Evolutionary conservation across 192 early-diverging fungal genomes (phyloP).

Genomic region (Linderina pennispora): DNA sequence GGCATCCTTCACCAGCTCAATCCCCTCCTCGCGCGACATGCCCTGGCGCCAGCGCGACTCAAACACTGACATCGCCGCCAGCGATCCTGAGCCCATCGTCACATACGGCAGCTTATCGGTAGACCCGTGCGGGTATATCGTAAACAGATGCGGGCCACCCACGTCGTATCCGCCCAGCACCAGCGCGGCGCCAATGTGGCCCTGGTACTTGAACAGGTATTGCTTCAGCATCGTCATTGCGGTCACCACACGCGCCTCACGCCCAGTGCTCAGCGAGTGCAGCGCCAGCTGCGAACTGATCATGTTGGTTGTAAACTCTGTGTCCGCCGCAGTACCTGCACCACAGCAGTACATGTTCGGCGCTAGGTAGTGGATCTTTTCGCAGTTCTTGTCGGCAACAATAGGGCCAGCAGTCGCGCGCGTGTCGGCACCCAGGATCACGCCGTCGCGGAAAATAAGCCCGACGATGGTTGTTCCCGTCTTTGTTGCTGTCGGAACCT

Average conservation of each 20-base stretch:
- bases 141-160: slow-evolving; percentile 85
- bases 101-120: slow-evolving; percentile 96
- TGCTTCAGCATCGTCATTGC: slow-evolving; percentile 98
- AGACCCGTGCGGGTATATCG: slow-evolving; percentile 89
- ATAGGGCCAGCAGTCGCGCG: slow-evolving; percentile 92
- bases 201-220: slow-evolving; percentile 95
- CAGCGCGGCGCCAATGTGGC: slow-evolving; percentile 90
- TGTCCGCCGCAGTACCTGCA: slow-evolving; percentile 99
- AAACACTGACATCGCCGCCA: slow-evolving; percentile 95
- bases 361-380: slow-evolving; percentile 97
- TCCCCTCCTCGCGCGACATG: slow-evolving; percentile 82
- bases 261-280: slow-evolving; percentile 84
- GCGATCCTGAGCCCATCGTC: slow-evolving; percentile 92
- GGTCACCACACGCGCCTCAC: slow-evolving; percentile 81
- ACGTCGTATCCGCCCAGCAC: slow-evolving; percentile 91
- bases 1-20: slow-evolving; percentile 86
- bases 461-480: slow-evolving; percentile 99
- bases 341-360: slow-evolving; percentile 99
- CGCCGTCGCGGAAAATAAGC: slow-evolving; percentile 89
- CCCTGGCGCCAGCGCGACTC: slow-evolving; percentile 77
- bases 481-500: slow-evolving; percentile 76
- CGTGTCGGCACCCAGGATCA: slow-evolving; percentile 94
- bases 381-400: slow-evolving; percentile 98
- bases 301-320: slow-evolving; percentile 88
- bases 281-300: slow-evolving; percentile 93